A percentile compares a stretch with the other conserved stretches of the same genome.
Evolutionary conservation across 2,329 filamentous ascomycete species (phyloP).

Genomic region (Xylaria sp.): DNA sequence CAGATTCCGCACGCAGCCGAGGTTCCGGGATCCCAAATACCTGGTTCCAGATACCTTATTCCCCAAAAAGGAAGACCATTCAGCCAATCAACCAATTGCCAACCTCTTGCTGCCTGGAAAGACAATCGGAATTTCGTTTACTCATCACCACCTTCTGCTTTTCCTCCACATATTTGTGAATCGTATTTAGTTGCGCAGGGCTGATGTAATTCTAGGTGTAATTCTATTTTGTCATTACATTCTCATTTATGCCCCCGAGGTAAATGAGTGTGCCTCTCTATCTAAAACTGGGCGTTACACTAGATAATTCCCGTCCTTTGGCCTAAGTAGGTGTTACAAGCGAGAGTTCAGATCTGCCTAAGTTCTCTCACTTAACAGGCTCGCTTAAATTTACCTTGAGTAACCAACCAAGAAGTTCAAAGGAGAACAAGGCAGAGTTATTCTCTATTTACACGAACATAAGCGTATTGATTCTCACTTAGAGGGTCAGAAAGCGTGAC

Average conservation of each 20-base stretch:
- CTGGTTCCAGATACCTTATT: background rate
- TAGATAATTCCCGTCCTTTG: no score
- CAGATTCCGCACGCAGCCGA: conserved; percentile 4
- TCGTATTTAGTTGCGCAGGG: background rate
- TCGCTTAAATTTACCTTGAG: background rate
- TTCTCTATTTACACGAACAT: no score
- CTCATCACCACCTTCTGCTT: conserved; percentile 8
- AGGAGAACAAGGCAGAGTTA: no score
- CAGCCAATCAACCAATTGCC: background rate
- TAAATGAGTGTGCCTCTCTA: no score
- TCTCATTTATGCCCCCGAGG: no score
- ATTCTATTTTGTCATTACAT: no score
- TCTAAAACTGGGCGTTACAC: no score
- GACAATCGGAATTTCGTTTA: background rate
- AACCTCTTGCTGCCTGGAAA: background rate
- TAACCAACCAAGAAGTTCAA: no score
- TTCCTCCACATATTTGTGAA: background rate
- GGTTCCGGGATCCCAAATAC: conserved; percentile 6
- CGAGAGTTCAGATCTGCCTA: no score
- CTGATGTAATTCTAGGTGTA: background rate
- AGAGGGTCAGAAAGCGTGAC: no score
- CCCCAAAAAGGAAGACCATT: background rate
- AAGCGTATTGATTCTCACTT: no score
- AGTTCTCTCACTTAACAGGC: background rate
- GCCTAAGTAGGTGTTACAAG: no score